Base-by-base conservation (phyloP, 768 basidiomycete species). In the Mycena epipterygia region DNA sequence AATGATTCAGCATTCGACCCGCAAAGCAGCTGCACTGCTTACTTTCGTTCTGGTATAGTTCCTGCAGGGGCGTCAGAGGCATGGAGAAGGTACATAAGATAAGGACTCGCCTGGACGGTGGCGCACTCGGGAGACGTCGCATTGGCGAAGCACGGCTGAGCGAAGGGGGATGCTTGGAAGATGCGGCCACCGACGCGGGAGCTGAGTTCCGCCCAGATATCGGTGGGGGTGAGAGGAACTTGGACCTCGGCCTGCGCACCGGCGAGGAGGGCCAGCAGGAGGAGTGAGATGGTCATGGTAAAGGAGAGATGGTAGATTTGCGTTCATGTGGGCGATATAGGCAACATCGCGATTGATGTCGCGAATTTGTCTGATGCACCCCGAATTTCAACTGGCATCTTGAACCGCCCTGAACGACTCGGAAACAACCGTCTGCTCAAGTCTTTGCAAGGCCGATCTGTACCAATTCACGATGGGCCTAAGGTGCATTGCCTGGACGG, bases 41-140 rank as follows among this genome's bases (percentile, higher is more conserved):
- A 71, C 70, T 71, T 32, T 71, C 70, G 60, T 71, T 71, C 49
- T 71, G 60, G 48, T 71, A 71, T 25, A 67, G 23, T 44, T 57
- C 59, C 70, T 71, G 48, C 9, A n/a, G 17, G 41, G 11, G 23
- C 6, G 37, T 63, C 37, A 39, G 27, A n/a, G 23, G 23, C n/a
- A n/a, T 23, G 9, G 49, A 19, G 5, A 1, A 19, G 25, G 3
- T 27, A 23, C n/a, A 29, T 6, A 27, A 30, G 21, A 8, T 21
- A 17, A 19, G 19, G 14, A 57, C 64, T 7, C n/a, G 52, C 70
- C 65, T 71, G 65, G 35, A 67, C 41, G 5, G 35, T 32, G 27
- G 53, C 37, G 59, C 73, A 74, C 6, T 71, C 64, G 9, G 64
- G 21, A 9, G 71, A 72, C 12, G 63, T 58, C 21, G 71, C 30